Conservation (phyloP, 2,329 filamentous ascomycete species). For the Hypoxylon sp. region DNA sequence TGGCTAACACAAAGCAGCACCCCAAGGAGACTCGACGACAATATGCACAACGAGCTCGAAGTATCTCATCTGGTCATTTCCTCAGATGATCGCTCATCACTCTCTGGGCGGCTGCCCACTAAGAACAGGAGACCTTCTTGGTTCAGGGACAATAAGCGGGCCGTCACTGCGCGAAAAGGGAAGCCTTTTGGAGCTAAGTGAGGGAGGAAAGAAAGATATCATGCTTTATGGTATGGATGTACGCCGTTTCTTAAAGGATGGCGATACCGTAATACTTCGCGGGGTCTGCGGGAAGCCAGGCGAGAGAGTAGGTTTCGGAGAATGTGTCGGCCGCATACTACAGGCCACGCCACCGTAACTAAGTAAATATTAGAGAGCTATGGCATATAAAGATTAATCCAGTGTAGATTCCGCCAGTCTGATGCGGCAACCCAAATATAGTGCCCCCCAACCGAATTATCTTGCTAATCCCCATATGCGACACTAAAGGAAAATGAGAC, state of each 20-base stretch:
- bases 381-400: neutral
- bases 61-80: constrained; percentile 84
- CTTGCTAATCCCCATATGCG: neutral
- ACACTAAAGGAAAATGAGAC: neutral
- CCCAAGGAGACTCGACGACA: constrained; percentile 66
- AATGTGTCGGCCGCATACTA: constrained; percentile 58
- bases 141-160: constrained; percentile 80
- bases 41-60: constrained; percentile 73
- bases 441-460: neutral
- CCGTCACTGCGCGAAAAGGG: constrained; percentile 57
- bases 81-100: constrained; percentile 87
- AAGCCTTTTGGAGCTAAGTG: constrained; percentile 62
- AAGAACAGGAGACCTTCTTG: constrained; percentile 80
- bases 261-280: constrained; percentile 60
- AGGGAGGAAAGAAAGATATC: constrained; percentile 62
- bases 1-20: constrained; percentile 52
- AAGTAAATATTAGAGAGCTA: neutral
- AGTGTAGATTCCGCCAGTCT: neutral
- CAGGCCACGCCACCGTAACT: constrained; percentile 38
- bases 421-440: neutral
- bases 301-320: constrained; percentile 61
- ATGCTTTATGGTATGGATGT: constrained; percentile 58
- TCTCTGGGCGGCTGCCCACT: constrained; percentile 82
- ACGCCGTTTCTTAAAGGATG: constrained; percentile 63
- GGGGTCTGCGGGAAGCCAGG: constrained; percentile 57